Base-by-base conservation (phyloP, 192 early-diverging fungal species). In the Phlyctochytrium planicorne region DNA sequence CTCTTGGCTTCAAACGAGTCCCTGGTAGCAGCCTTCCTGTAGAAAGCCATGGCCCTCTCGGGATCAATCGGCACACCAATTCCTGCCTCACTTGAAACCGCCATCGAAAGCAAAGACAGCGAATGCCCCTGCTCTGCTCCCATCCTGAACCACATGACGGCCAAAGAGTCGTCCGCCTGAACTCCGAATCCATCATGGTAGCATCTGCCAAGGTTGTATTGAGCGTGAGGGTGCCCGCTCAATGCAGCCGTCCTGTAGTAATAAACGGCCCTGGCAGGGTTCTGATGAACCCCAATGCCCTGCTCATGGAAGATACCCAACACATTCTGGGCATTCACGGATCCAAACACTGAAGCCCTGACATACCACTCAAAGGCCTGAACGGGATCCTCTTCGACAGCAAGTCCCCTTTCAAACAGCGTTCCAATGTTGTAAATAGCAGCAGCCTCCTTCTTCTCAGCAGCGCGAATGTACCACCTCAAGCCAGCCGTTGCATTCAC, bases 61-160 rank as follows among this genome's bases (percentile, higher is more conserved):
- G 78, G 81, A 53, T 88, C 74, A 23, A 75, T 75, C 6, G 68
- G 65, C 3, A 86, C 67, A 20, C 92, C 92, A 3, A 93, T 75
- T 14, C 91, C 92, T 62, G 86, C 86, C 71, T 94, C 92, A 71
- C 85, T 81, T 59, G 87, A 90, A 60, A 92, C 88, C 2, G 85
- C 93, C 27, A 91, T 76, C 34, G 79, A 91, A n/a, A 81, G 71
- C 36, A 78, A 66, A 6, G 78, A 74, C 14, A 78, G 24, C 17
- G 72, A 34, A 52, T 84, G 78, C 17, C 71, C 69, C 62, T 86
- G 84, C 30, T 64, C 55, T 2, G 82, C 73, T 4, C 77, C 78
- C 56, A 68, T 70, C 16, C 40, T 25, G 60, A 83, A 85, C 78
- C 78, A 85, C 56, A 35, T 37, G 14, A 79, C 62, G 16, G 85